Conservation (phyloP, 2,329 filamentous ascomycete genomes). For the Fonsecaea monophora region DNA sequence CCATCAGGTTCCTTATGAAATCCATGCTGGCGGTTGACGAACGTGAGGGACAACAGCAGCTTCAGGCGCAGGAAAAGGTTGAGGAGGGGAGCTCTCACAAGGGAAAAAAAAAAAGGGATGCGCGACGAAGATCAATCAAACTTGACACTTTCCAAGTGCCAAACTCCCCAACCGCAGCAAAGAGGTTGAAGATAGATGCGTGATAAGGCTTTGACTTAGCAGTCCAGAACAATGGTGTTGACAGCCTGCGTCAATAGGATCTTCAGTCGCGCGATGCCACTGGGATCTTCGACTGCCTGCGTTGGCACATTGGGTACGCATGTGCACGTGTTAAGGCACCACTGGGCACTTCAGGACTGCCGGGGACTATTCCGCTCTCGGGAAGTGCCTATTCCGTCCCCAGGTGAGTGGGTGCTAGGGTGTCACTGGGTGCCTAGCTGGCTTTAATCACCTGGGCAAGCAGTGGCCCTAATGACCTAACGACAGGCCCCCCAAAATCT, state of each 20-base stretch:
- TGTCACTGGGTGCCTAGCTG: no score
- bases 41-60: not conserved
- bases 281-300: not conserved
- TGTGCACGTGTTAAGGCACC: not conserved
- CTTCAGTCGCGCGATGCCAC: not conserved
- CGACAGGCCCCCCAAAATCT: no score
- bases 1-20: slow-evolving; percentile 22
- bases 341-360: not conserved
- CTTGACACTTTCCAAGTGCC: slow-evolving; percentile 1
- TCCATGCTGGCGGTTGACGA: slow-evolving; percentile 19
- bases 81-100: not conserved
- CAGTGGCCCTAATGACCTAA: no score
- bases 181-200: slow-evolving; percentile 1
- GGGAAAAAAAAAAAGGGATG: not conserved
- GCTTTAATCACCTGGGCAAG: no score
- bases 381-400: not conserved
- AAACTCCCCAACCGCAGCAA: slow-evolving; percentile 11
- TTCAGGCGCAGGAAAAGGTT: not conserved
- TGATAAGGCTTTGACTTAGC: not conserved
- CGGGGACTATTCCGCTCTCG: not conserved
- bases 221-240: not conserved
- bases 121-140: not conserved
- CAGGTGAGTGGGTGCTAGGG: no score
- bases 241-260: not conserved
- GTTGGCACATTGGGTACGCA: not conserved